Base-by-base conservation (phyloP, 257 asterid genomes). In the Ballota nigra region DNA sequence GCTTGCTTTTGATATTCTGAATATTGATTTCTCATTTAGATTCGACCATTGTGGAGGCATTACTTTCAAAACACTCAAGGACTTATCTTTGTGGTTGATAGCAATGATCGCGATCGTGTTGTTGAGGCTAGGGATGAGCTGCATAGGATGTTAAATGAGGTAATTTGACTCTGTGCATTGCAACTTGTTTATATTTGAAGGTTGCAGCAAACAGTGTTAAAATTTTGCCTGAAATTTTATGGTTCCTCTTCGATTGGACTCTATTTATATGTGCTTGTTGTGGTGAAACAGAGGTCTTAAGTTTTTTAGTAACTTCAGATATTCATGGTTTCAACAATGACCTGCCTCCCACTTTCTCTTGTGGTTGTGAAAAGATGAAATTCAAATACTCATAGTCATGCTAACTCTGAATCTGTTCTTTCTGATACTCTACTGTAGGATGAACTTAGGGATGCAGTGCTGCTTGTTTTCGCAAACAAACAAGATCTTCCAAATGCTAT, bases 401-500 rank as follows among this genome's bases (percentile, higher is more conserved):
- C 55, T n/a, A n/a, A 47, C 22, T 47, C 9, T 47, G 55, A 5
- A n/a, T 56, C 15, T 61, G 18, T 68, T 61, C 19, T 5, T 75
- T 71, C 28, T 26, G 20, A 47, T 68, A 23, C 13, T n/a, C n/a
- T 33, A 36, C 1, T 34, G 16, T 57, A 80, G 84, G 84, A 80
- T 78, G 93, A 85, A 73, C 84, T 85, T 78, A 81, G 90, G 80
- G 93, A 87, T 79, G 88, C 93, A 51, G 93, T 85, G 77, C 82
- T 87, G 43, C 93, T 87, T 76, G 93, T 87, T 51, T 83, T 85
- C 62, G 93, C 93, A 9, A 85, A 85, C 88, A 87, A 87, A 68
- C 88, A 85, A 78, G 93, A 87, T 83, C 90, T 87, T 66, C 93
- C 90, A 24, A 87, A 87, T 81, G 93, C 90, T 10, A 85, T 87